Conservation (phyloP, 768 basidiomycete species). For the Cyclocybe cylindracea region DNA sequence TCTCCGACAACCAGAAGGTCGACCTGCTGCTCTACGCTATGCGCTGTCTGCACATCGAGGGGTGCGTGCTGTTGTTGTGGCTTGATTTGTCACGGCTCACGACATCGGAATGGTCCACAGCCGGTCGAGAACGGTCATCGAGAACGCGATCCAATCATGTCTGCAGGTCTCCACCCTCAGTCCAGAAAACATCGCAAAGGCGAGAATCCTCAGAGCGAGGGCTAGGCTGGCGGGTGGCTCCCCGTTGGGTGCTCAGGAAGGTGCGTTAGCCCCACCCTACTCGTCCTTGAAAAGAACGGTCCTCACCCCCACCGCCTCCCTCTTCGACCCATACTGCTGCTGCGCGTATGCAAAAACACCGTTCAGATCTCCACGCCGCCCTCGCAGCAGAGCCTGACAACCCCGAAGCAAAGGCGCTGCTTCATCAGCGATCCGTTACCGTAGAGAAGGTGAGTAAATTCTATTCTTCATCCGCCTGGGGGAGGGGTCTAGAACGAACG, state of each 20-base stretch:
- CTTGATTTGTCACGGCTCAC: constrained; percentile 7
- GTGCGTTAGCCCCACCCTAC: constrained; percentile 31
- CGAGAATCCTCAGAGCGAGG: constrained; percentile 68
- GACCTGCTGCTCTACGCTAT: constrained; percentile 79
- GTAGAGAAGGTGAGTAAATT: constrained; percentile 51
- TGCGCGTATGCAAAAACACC: constrained; percentile 6
- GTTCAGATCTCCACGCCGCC: constrained; percentile 65
- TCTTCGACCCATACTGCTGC: neutral
- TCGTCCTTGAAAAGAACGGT: neutral
- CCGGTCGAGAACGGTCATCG: constrained; percentile 62
- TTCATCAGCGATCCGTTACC: constrained; percentile 55
- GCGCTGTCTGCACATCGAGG: constrained; percentile 73
- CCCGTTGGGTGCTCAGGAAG: constrained; percentile 65
- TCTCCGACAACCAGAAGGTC: constrained; percentile 67
- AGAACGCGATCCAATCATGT: constrained; percentile 75
- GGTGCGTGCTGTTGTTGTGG: constrained; percentile 40
- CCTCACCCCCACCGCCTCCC: neutral
- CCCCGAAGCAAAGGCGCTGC: constrained; percentile 62
- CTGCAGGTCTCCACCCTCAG: constrained; percentile 57
- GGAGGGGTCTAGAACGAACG: neutral
- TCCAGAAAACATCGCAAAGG: constrained; percentile 53
- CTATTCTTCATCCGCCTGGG: neutral
- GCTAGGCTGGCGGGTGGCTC: constrained; percentile 61
- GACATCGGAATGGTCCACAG: constrained; percentile 22
- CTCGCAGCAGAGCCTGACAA: constrained; percentile 67